Evolutionary conservation across 1,284 basidiomycete species (phyloP).

Genomic region (Heterobasidion irregulare): DNA sequence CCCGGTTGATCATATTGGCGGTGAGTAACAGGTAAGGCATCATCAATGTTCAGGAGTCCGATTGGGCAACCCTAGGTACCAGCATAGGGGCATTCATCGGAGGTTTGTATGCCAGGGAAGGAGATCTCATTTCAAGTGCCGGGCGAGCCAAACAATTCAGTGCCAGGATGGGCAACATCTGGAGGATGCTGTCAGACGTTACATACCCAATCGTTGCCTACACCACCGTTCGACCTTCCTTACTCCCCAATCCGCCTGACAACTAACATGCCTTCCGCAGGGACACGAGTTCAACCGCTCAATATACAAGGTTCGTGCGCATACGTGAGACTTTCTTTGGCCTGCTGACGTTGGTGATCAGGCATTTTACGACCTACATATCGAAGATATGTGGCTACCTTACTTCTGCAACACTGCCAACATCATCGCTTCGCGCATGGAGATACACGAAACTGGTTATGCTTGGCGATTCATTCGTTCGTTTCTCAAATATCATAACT

Average conservation of each 20-base stretch:
- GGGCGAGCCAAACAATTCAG: slow-evolving; percentile 91
- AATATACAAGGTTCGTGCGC: slow-evolving; percentile 60
- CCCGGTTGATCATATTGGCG: slow-evolving; percentile 88
- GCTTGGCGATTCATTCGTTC: slow-evolving; percentile 84
- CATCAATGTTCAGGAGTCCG: neutral
- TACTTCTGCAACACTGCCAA: slow-evolving; percentile 99
- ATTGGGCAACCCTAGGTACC: slow-evolving; percentile 40
- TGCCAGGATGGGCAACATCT: slow-evolving; percentile 88
- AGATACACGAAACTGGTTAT: slow-evolving; percentile 95
- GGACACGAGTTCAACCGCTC: slow-evolving; percentile 88
- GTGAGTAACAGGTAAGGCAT: slow-evolving; percentile 24
- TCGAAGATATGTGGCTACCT: slow-evolving; percentile 99
- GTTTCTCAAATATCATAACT: slow-evolving; percentile 15
- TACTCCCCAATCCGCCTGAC: slow-evolving; percentile 12
- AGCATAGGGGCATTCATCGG: slow-evolving; percentile 93
- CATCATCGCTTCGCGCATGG: slow-evolving; percentile 94
- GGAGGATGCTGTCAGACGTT: slow-evolving; percentile 91
- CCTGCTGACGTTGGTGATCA: slow-evolving; percentile 15
- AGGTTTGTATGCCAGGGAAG: slow-evolving; percentile 93
- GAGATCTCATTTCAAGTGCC: slow-evolving; percentile 80
- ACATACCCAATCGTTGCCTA: slow-evolving; percentile 98
- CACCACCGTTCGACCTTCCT: slow-evolving; percentile 69
- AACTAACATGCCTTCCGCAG: slow-evolving; percentile 26
- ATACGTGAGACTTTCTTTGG: neutral
- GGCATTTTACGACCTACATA: slow-evolving; percentile 90